phyloP scores from a whole-genome alignment of 1,139 yeast genomes.

The Suhomyces kunorum region DNA sequence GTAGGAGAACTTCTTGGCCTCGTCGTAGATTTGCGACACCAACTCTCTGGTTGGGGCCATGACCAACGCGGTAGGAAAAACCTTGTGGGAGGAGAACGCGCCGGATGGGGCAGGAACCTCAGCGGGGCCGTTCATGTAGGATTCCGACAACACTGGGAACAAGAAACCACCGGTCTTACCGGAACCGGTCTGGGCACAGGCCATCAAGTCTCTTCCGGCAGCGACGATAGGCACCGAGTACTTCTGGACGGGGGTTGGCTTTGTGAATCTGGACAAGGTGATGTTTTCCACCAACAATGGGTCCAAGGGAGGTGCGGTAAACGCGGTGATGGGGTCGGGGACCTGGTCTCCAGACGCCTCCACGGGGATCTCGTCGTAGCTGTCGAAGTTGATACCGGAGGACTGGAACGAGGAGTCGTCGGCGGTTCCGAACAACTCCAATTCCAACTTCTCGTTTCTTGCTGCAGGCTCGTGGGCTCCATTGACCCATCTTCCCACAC shows the following conservation, averaged over 20 bases:
- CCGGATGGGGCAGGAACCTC: conserved; percentile 55
- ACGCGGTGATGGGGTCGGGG: conserved; percentile 88
- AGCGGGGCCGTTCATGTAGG: conserved; percentile 87
- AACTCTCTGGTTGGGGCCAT: conserved; percentile 98
- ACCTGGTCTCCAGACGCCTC: conserved; percentile 96
- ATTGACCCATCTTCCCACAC: conserved; percentile 77
- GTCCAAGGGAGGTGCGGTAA: conserved; percentile 93
- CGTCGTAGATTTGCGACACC: conserved; percentile 95
- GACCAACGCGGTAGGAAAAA: conserved; percentile 91
- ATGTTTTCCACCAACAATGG: conserved; percentile 84
- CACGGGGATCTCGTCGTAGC: conserved; percentile 97
- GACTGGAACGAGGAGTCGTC: conserved; percentile 85
- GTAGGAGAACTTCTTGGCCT: conserved; percentile 93
- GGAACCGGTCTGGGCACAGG: conserved; percentile 99
- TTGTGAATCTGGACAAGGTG: conserved; percentile 82
- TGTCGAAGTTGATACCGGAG: conserved; percentile 97
- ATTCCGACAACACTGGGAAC: conserved; percentile 95
- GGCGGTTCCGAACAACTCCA: conserved; percentile 81
- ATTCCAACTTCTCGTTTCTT: conserved; percentile 68
- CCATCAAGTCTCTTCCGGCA: conserved; percentile 96
- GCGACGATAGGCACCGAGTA: conserved; percentile 98
- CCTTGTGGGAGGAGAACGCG: conserved; percentile 70
- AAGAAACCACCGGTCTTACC: conserved; percentile 99
- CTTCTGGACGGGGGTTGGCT: conserved; percentile 98
- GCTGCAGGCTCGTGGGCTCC: conserved; percentile 89